Evolutionary conservation across 805 yeast genomes (phyloP).

Genomic region (Hanseniaspora valbyensis): DNA sequence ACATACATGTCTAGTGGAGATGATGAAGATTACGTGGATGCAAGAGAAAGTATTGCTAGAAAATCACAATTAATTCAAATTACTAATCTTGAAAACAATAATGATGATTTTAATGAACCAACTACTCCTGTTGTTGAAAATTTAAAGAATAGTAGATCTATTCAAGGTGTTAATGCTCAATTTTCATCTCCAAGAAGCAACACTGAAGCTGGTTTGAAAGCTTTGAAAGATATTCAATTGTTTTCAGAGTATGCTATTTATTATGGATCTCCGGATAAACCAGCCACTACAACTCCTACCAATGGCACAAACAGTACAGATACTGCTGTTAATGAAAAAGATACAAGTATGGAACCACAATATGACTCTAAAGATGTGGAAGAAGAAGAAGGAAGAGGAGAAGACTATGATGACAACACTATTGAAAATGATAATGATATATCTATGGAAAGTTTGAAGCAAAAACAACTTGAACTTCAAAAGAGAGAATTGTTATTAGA

Average conservation of each 20-base stretch:
- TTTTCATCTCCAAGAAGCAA: slow-evolving; percentile 12
- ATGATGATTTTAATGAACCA: slow-evolving; percentile 15
- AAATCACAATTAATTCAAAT: background rate
- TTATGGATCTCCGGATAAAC: slow-evolving; percentile 23
- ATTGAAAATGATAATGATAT: slow-evolving; percentile 15
- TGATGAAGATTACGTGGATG: slow-evolving; percentile 1
- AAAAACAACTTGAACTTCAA: slow-evolving; percentile 27
- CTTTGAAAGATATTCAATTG: slow-evolving; percentile 27
- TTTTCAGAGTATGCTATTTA: slow-evolving; percentile 26
- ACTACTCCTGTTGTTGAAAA: background rate
- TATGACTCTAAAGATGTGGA: background rate
- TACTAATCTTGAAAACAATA: background rate
- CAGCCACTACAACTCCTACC: background rate
- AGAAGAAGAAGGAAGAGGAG: background rate
- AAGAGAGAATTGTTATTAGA: slow-evolving; percentile 28
- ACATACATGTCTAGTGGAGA: background rate
- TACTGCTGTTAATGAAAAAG: slow-evolving; percentile 11
- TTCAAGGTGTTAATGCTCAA: slow-evolving; percentile 16
- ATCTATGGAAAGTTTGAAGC: slow-evolving; percentile 21
- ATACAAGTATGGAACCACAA: background rate
- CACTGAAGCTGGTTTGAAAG: slow-evolving; percentile 6
- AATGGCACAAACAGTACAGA: slow-evolving; percentile 15
- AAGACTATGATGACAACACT: slow-evolving; percentile 15
- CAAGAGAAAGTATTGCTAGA: background rate
- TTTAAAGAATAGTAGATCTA: slow-evolving; percentile 17